Conservation (phyloP, 78 protist genomes). For the Dictyostelium intermedium region DNA sequence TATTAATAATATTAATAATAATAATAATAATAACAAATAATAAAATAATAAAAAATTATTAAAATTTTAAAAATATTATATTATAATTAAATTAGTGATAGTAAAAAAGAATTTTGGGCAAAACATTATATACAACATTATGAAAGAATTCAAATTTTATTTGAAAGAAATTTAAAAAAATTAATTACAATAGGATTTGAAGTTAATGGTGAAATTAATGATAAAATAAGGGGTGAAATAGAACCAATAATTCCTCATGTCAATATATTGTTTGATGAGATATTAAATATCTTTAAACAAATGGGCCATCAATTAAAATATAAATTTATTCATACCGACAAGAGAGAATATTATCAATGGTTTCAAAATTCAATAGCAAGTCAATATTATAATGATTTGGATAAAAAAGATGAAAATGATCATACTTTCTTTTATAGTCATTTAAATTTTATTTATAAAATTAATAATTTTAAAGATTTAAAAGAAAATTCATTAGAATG, state of each 20-base stretch:
- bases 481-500: background rate
- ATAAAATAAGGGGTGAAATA: background rate
- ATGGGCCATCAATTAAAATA: background rate
- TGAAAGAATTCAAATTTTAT: background rate
- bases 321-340: background rate
- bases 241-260: background rate
- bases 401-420: background rate
- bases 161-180: slow-evolving; percentile 35
- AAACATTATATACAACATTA: background rate
- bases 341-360: background rate
- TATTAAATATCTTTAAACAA: background rate
- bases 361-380: background rate
- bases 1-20: no score
- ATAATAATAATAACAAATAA: no score
- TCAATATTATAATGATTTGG: background rate
- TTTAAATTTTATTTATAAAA: background rate
- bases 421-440: background rate
- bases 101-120: background rate
- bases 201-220: background rate
- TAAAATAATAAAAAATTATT: no score
- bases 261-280: background rate
- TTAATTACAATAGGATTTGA: background rate
- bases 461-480: background rate
- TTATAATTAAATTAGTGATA: background rate
- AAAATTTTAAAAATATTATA: no score